Evolutionary conservation across 139 green algal genomes (phyloP).

Genomic region (Ettlia oleoabundans): DNA sequence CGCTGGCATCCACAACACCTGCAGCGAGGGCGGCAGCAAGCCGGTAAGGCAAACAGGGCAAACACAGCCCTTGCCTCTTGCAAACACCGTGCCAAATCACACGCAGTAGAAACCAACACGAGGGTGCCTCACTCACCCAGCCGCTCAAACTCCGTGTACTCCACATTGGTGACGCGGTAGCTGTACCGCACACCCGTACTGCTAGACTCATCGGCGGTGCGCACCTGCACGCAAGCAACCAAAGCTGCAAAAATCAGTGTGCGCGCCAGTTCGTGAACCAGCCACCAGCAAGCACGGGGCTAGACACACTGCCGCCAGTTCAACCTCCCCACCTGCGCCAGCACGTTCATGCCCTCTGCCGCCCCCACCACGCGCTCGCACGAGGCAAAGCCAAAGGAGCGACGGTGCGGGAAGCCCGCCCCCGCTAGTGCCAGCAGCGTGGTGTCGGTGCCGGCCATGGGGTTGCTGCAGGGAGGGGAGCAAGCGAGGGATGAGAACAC

Average conservation of each 20-base stretch:
- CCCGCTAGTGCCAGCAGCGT: constrained; percentile 95
- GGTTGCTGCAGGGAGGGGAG: constrained; percentile 78
- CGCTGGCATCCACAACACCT: constrained; percentile 72
- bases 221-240: no score
- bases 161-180: constrained; percentile 95
- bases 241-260: no score
- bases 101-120: no score
- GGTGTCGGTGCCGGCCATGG: constrained; percentile 92
- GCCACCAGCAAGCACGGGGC: not conserved
- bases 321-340: constrained; percentile 61
- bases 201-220: no score
- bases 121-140: constrained; percentile 76
- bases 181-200: not conserved
- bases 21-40: not conserved
- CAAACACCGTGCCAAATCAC: no score
- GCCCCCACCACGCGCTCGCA: constrained; percentile 93
- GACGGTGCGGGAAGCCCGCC: constrained; percentile 57
- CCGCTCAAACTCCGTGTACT: constrained; percentile 98
- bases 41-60: not conserved
- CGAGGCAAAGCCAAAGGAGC: constrained; percentile 94
- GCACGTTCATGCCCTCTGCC: constrained; percentile 96
- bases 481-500: not conserved
- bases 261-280: no score
- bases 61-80: no score
- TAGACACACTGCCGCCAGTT: not conserved